A percentile compares a stretch with the other conserved stretches of the same genome.
Evolutionary conservation across 768 basidiomycete species (phyloP).

Genomic region (Russula emetica): DNA sequence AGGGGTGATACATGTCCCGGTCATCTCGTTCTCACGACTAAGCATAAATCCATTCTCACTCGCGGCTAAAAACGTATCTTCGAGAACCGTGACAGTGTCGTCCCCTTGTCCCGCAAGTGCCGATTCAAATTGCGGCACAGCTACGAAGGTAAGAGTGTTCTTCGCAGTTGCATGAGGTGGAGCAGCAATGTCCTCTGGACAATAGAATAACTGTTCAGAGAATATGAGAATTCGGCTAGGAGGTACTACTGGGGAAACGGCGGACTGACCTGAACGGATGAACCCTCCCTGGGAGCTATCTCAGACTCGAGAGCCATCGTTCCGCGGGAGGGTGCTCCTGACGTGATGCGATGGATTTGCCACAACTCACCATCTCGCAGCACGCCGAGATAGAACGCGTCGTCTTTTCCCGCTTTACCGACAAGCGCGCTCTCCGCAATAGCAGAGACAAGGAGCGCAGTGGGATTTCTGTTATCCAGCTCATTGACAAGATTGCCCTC

Average conservation of each 20-base stretch:
- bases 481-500: slow-evolving; percentile 70
- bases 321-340: slow-evolving; percentile 70
- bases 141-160: slow-evolving; percentile 11
- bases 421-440: slow-evolving; percentile 44
- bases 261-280: slow-evolving; percentile 44
- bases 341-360: slow-evolving; percentile 43
- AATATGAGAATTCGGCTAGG: not conserved
- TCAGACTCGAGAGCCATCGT: slow-evolving; percentile 36
- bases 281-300: not conserved
- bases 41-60: slow-evolving; percentile 54
- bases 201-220: slow-evolving; percentile 12
- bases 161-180: not conserved
- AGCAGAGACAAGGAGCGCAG: slow-evolving; percentile 52
- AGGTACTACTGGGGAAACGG: not conserved
- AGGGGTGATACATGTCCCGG: slow-evolving; percentile 44
- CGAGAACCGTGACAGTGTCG: slow-evolving; percentile 27
- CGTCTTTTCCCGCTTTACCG: slow-evolving; percentile 6
- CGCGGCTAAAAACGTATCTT: slow-evolving; percentile 42
- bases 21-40: slow-evolving; percentile 33
- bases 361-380: slow-evolving; percentile 8
- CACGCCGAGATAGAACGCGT: slow-evolving; percentile 17
- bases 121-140: not conserved
- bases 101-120: not conserved
- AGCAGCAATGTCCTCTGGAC: not conserved
- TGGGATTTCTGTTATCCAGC: slow-evolving; percentile 55